Base-by-base conservation (phyloP, 2,329 filamentous ascomycete species). In the Colletotrichum kahawae region DNA sequence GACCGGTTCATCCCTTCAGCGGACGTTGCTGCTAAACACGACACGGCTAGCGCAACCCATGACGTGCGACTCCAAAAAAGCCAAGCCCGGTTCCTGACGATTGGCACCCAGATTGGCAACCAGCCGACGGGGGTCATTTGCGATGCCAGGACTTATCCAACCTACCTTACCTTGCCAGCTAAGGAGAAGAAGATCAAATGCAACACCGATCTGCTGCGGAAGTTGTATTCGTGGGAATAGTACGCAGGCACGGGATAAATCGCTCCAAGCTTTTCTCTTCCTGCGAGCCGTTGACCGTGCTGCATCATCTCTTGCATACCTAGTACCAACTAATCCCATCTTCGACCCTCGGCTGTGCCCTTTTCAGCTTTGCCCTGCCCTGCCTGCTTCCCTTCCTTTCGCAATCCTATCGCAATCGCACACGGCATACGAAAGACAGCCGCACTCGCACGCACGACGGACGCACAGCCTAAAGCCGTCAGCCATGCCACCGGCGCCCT, bases 1-100 rank as follows among this genome's bases (percentile, higher is more conserved):
- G 33, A 71, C n/a, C 38, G 6, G 72, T 72, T 72, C 68, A 63
- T 72, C 72, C 62, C 54, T 71, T 57, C 68, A 64, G 51, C 33
- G 31, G 36, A 38, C 29, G 59, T 59, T 63, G 38, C 18, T 74
- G 48, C 21, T 71, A 51, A 62, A 63, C 56, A 67, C 72, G 62
- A 67, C 31, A 71, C 67, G 38, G 62, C 34, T 60, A 56, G 34
- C 54, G 66, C 27, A 56, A 33, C 18, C 24, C 43, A 72, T 72
- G 70, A 74, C 71, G 71, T 70, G 48, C n/a, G 43, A 48, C 33
- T 51, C 36, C 56, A 31, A 36, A 33, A 59, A 16, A 62, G 56
- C 24, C 54, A 62, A 60, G 24, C 18, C 36, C 62, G 9, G 29
- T 38, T 31, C 56, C 31, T 54, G 38, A 62, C 24, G 24, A 69